Base-by-base conservation (phyloP, 768 basidiomycete species). In the Lactifluus volemus region DNA sequence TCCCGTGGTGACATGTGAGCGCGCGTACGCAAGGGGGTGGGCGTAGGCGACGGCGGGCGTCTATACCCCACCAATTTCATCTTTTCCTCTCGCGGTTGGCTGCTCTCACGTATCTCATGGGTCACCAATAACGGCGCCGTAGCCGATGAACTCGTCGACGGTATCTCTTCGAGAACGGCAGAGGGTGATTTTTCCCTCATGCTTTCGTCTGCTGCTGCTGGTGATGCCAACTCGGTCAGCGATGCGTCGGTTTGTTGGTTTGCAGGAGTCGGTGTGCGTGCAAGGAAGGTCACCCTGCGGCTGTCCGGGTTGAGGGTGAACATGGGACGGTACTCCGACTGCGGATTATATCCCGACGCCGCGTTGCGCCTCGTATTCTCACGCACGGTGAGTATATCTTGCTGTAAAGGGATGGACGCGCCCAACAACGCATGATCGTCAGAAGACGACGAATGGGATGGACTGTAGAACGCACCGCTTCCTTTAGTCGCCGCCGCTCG, bases 311-410 rank as follows among this genome's bases (percentile, higher is more conserved):
- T 56, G 39, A 53, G 34, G 10, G 4, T 30, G 53, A 60, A 30
- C 49, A 21, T 48, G 25, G 64, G 55, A 14, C 56, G 64, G 42
- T 53, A 65, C 29, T 53, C 41, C 4, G 61, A 52, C 10, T 57
- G 56, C 6, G 64, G 64, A 38, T 56, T 61, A 47, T 54, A 53
- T 4, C 57, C 53, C 12, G 68, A 53, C 19, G 67, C 49, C 38
- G 78, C 76, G 58, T 80, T 79, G 50, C 68, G 74, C 12, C 73
- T 69, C 1, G 79, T 79, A 65, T 81, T 79, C 58, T 72, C 72
- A 51, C 70, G 72, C 41, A 72, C 67, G 36, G 70, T 65, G 44
- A 72, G 60, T 15, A 65, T 64, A 1, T 68, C 70, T 32, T 68
- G 60, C 72, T 72, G 54, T 38, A 58, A 25, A 17, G 42, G 32